Base-by-base conservation (phyloP, 73 alveolate species). In the Paramecium octaurelia region DNA sequence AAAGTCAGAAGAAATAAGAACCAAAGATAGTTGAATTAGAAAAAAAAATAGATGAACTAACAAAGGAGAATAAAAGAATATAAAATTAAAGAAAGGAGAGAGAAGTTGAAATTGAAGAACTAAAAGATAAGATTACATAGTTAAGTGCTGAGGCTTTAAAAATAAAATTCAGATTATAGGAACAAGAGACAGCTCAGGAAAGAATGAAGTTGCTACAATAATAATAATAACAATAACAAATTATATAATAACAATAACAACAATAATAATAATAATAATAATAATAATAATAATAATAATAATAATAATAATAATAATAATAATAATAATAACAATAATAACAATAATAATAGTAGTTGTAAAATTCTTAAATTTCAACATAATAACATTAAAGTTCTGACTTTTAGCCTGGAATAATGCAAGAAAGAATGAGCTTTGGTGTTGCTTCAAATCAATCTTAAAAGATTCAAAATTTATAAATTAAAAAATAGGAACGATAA, bases 101-200 rank as follows among this genome's bases (percentile, higher is more conserved):
- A 77, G 90, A 77, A 18, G 21, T 29, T 8, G 90, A 77, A 42
- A 77, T 77, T 23, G 68, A 77, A 46, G 90, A 77, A 23, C 23
- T 77, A 77, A 77, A 77, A 46, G 90, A 77, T 36, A 77, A 40
- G 44, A 77, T 77, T 8, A 24, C 23, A 1, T 77, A 40, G 27
- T 77, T 77, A 46, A 77, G 73, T 18, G 31, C 40, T 20, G 90
- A 77, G 23, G 43, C 90, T 9, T 40, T 36, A 40, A 36, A 43
- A 77, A 77, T 77, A 7, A 77, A 77, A 46, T 21, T 77, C n/a
- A 42, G 71, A 77, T 46, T 77, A 34, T 77, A 77, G 44, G 90
- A 77, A 43, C 14, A 77, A 31, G 90, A 77, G 18, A 42, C 69
- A 24, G 20, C 29, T 21, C 11, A 75, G 10, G 44, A 75, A 42